Evolutionary conservation across 2,329 filamentous ascomycete genomes (phyloP).

Genomic region (Cercospora berteroae): DNA sequence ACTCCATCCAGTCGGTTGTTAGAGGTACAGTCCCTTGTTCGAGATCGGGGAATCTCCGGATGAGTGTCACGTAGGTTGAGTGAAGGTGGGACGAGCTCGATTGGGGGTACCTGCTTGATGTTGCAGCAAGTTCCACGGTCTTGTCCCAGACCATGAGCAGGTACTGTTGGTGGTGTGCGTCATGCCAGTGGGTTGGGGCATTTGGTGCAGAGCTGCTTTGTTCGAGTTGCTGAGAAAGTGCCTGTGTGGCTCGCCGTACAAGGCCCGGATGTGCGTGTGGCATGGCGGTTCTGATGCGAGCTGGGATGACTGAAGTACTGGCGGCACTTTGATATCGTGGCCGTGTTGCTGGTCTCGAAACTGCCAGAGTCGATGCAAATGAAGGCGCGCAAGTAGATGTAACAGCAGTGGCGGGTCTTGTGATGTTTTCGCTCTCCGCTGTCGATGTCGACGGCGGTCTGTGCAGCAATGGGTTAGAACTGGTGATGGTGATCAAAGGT

Average conservation of each 20-base stretch:
- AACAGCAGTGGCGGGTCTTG: not conserved
- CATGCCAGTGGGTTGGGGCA: conserved; percentile 30
- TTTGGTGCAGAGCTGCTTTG: conserved; percentile 21
- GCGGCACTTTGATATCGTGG: not conserved
- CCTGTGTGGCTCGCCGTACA: conserved; percentile 27
- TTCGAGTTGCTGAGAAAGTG: conserved; percentile 23
- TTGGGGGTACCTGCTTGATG: conserved; percentile 17
- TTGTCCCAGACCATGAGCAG: conserved; percentile 30
- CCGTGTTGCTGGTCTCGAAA: conserved; percentile 5
- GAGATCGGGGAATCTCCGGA: conserved; percentile 29
- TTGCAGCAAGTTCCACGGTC: conserved; percentile 22
- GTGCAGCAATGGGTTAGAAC: conserved; percentile 16
- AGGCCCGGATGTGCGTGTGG: conserved; percentile 17
- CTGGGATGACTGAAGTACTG: conserved; percentile 1
- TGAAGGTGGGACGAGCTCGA: conserved; percentile 21
- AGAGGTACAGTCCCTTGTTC: conserved; percentile 24
- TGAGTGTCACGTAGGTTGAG: conserved; percentile 25
- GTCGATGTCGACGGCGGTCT: conserved; percentile 24
- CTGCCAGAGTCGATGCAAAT: not conserved
- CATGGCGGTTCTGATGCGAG: conserved; percentile 6
- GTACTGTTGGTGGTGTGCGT: conserved; percentile 22
- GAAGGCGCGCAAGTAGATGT: not conserved
- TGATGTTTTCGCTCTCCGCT: conserved; percentile 10
- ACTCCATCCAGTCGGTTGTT: conserved; percentile 30
- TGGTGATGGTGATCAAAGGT: not conserved